Evolutionary conservation across 2,329 filamentous ascomycete species (phyloP), one percentile per base, ranked within the genome.

Genomic region (Fusarium mangiferae): DNA sequence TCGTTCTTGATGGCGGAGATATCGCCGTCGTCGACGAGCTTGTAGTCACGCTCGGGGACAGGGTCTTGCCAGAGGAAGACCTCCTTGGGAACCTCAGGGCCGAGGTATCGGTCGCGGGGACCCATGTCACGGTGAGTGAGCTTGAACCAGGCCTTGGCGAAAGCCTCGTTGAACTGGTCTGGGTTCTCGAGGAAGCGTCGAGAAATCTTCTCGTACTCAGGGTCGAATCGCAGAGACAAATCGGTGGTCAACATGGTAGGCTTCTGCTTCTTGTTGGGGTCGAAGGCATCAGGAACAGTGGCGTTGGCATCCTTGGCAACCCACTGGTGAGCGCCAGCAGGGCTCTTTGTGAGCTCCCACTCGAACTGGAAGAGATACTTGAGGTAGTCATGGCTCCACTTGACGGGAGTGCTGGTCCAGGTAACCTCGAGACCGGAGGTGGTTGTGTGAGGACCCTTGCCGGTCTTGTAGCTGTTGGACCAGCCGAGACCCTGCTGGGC

Each of bases 91-190:
- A 94, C 85, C 83, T 95, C 93, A 8, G 93, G 93, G 54, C 93
- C 93, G 64, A 94, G 79, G 86, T 92, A 95, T 80, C 91, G 92
- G 36, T 87, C 82, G 62, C 89, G 87, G 59, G 93, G 93, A 33
- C 93, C 93, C 86, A 95, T 89, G 81, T 95, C 93, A 84, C 93
- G 92, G 85, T 95, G 93, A 54, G 92, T 86, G 52, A 95, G 88
- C 89, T 95, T 95, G 89, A 94, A 95, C 93, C 93, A 95, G 24
- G 93, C 93, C 64, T 90, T 90, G 26, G 88, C 86, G 78, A 95
- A 95, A 26, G 88, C 90, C 70, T 94, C 91, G 64, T 88, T 87
- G 44, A 95, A 89, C 85, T 93, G 83, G 39, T 92, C 87, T 4
- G 91, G 91, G 83, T 95, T 85, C 77, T 90, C 89, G 49, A 91